These are phyloP conservation scores for Fusarium pseudoanthophilum DNA, from an alignment of 2,329 filamentous ascomycete species.

Conservation along the genomic window DNA sequence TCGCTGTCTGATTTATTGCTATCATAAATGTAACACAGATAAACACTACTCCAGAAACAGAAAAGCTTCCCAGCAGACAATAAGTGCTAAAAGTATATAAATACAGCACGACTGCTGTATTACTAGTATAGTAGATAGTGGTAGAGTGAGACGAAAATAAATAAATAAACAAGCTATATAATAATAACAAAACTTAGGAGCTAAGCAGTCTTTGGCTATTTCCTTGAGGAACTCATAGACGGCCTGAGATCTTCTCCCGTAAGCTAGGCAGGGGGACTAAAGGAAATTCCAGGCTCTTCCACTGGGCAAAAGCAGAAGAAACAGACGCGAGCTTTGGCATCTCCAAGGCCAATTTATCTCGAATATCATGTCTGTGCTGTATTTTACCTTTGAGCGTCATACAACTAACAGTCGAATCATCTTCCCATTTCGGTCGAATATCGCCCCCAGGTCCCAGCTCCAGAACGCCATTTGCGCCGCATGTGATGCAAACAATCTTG, in stretches of 20 bases:
- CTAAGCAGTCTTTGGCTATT: rapidly evolving
- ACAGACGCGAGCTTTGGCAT: neutral
- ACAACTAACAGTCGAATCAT: neutral
- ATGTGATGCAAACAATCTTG: neutral
- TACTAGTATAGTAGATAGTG: rapidly evolving
- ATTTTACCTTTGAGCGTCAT: neutral
- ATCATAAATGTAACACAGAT: neutral
- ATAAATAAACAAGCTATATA: neutral
- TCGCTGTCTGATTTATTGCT: too few relatives aligned
- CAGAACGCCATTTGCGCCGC: neutral
- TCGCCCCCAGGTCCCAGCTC: neutral
- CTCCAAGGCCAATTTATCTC: neutral
- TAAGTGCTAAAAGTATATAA: rapidly evolving
- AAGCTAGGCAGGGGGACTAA: rapidly evolving
- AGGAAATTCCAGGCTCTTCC: neutral
- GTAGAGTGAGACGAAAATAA: too few relatives aligned
- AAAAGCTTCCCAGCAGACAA: neutral
- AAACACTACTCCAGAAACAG: neutral
- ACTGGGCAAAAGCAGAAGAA: neutral
- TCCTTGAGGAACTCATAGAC: neutral
- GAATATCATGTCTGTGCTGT: neutral
- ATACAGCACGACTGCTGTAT: rapidly evolving
- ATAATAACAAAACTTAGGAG: rapidly evolving
- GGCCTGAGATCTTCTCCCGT: neutral
- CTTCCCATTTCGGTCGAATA: neutral